These are phyloP conservation scores for Trametes cinnabarina DNA, from an alignment of 768 basidiomycete species.

Conservation along the genomic window DNA sequence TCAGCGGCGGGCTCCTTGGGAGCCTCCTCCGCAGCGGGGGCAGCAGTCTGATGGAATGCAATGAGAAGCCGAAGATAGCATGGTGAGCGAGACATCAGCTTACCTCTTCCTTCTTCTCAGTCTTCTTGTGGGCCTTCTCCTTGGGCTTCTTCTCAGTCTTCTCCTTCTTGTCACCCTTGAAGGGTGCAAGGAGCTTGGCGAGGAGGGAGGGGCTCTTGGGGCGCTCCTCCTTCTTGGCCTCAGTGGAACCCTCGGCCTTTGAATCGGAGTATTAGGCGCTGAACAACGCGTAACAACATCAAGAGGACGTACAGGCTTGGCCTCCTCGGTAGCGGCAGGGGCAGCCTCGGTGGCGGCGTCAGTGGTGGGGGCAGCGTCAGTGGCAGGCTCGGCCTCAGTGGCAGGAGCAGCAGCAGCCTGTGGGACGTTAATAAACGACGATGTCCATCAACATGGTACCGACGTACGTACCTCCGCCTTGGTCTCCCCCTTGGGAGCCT, in stretches of 20 bases:
- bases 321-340: constrained; percentile 43
- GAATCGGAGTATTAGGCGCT: constrained; percentile 2
- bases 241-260: constrained; percentile 46
- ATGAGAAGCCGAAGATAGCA: background rate
- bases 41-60: constrained; percentile 27
- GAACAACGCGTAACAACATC: background rate
- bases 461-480: constrained; percentile 37
- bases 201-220: constrained; percentile 80
- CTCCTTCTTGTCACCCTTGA: constrained; percentile 53
- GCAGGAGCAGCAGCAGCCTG: constrained; percentile 38
- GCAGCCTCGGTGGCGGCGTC: constrained; percentile 35
- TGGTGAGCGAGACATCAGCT: background rate
- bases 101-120: constrained; percentile 75
- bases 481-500: constrained; percentile 42
- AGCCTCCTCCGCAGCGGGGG: constrained; percentile 41
- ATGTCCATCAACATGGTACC: background rate
- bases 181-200: constrained; percentile 73
- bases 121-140: constrained; percentile 74
- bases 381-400: constrained; percentile 30
- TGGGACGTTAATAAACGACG: background rate
- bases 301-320: constrained; percentile 36
- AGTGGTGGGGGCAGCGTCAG: constrained; percentile 31
- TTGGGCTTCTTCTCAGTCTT: constrained; percentile 61
- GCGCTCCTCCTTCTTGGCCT: constrained; percentile 71
- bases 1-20: constrained; percentile 43